These are phyloP conservation scores for Monascus purpureus DNA, from an alignment of 495 filamentous ascomycete genomes.

Conservation along the genomic window DNA sequence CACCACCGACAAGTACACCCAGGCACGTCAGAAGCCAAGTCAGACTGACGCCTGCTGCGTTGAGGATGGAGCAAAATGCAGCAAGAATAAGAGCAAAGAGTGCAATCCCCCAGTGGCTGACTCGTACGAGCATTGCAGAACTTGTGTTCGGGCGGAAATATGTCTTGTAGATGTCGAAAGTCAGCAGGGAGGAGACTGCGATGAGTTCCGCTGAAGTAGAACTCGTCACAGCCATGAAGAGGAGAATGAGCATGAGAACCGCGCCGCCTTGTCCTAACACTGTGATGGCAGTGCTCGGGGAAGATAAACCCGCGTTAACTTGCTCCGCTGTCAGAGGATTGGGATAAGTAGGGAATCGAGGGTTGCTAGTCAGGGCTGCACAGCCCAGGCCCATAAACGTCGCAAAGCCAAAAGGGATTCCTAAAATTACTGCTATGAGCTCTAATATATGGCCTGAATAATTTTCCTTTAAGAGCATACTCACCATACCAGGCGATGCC, in stretches of 20 bases:
- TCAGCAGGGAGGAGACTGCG: constrained; percentile 38
- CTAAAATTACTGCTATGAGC: background rate
- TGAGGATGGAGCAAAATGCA: constrained; percentile 28
- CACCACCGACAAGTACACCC: constrained; percentile 32
- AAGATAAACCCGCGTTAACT: constrained; percentile 29
- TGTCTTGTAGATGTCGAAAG: constrained; percentile 42
- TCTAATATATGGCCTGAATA: background rate
- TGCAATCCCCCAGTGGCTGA: constrained; percentile 33
- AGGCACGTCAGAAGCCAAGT: constrained; percentile 33
- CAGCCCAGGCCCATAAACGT: constrained; percentile 34
- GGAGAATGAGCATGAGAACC: constrained; percentile 30
- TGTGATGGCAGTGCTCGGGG: constrained; percentile 32
- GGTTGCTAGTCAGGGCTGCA: constrained; percentile 31
- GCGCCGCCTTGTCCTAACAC: constrained; percentile 35
- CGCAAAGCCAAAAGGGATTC: constrained; percentile 35
- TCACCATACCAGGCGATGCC: constrained; percentile 34
- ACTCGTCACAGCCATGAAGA: constrained; percentile 42
- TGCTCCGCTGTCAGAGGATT: constrained; percentile 29
- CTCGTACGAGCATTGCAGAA: constrained; percentile 26
- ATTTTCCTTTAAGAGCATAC: background rate
- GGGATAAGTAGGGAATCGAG: constrained; percentile 39
- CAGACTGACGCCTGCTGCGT: constrained; percentile 27
- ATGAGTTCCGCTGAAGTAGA: constrained; percentile 38
- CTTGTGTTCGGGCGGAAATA: constrained; percentile 34
- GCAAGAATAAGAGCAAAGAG: constrained; percentile 35